A percentile compares a stretch with the other conserved stretches of the same genome.
phyloP scores from a whole-genome alignment of 495 filamentous ascomycete species.

The Aspergillus kassunensis region DNA sequence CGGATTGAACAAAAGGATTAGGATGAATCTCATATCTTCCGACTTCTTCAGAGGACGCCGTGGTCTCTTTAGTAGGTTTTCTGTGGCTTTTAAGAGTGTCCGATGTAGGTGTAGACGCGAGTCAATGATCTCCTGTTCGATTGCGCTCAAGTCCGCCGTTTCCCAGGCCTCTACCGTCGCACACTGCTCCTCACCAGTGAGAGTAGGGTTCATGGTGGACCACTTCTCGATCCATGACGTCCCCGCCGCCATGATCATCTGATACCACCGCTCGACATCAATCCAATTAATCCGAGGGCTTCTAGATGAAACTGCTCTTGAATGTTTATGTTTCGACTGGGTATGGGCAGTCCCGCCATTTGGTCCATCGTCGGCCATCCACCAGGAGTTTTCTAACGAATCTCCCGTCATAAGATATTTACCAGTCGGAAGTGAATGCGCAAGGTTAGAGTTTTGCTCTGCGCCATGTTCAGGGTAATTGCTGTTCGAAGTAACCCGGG shows the following conservation, averaged over 20 bases:
- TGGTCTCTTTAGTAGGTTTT: conserved; percentile 82
- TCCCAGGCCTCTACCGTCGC: conserved; percentile 27
- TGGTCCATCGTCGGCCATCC: conserved; percentile 56
- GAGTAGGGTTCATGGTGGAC: conserved; percentile 35
- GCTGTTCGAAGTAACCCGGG: conserved; percentile 25
- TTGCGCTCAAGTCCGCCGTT: conserved; percentile 33
- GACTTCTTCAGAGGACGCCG: conserved; percentile 64
- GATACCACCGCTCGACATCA: conserved; percentile 71
- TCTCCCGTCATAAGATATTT: conserved; percentile 78
- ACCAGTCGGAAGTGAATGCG: conserved; percentile 30
- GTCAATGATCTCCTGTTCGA: conserved; percentile 60
- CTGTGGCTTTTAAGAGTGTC: conserved; percentile 74
- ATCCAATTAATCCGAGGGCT: conserved; percentile 76
- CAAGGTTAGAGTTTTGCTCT: conserved; percentile 17
- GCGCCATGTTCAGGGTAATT: conserved; percentile 27
- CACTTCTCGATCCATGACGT: conserved; percentile 52
- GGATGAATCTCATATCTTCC: conserved; percentile 71
- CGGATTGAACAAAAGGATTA: conserved; percentile 85
- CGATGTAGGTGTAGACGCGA: conserved; percentile 65
- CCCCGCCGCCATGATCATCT: conserved; percentile 63
- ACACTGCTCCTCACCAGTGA: conserved; percentile 27
- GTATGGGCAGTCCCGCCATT: conserved; percentile 21
- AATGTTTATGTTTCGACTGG: conserved; percentile 26
- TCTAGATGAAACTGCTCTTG: conserved; percentile 51
- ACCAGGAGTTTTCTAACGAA: conserved; percentile 82